These are phyloP conservation scores for Geotrichum europaeum DNA, from an alignment of 1,139 yeast species.

Conservation along the genomic window DNA sequence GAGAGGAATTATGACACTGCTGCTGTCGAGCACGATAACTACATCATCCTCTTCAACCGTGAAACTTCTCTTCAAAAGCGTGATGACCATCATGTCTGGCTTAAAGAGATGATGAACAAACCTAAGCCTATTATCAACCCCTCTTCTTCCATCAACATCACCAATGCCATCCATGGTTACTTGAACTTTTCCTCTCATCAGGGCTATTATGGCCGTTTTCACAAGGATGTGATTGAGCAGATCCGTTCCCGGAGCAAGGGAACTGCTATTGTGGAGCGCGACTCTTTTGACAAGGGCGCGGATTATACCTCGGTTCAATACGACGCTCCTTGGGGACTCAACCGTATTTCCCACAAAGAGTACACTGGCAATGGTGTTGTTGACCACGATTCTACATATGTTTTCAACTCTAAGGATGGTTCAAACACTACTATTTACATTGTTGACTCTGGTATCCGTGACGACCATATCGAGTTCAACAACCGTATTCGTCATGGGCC, in stretches of 20 bases:
- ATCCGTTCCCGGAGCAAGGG: slow-evolving; percentile 39
- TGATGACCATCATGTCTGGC: slow-evolving; percentile 21
- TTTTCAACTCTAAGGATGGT: slow-evolving; percentile 46
- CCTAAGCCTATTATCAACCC: slow-evolving; percentile 3
- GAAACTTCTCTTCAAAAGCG: slow-evolving; percentile 12
- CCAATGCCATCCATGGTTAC: slow-evolving; percentile 49
- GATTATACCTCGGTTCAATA: slow-evolving; percentile 13
- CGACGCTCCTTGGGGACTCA: slow-evolving; percentile 50
- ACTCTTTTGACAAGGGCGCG: slow-evolving; percentile 32
- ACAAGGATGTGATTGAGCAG: slow-evolving; percentile 31
- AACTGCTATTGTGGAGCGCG: slow-evolving; percentile 46
- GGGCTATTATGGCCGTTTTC: slow-evolving; percentile 29
- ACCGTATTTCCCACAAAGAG: slow-evolving; percentile 42
- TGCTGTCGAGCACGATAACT: not conserved
- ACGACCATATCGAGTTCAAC: slow-evolving; percentile 46
- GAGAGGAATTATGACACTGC: not conserved
- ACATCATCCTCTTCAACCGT: slow-evolving; percentile 13
- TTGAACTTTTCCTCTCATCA: slow-evolving; percentile 45
- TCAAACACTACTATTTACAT: slow-evolving; percentile 50
- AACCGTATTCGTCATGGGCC: slow-evolving; percentile 38
- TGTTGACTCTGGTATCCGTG: slow-evolving; percentile 45
- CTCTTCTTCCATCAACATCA: not conserved
- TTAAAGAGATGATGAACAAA: slow-evolving; percentile 5
- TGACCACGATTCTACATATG: slow-evolving; percentile 29
- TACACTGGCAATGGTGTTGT: slow-evolving; percentile 6